phyloP scores from a whole-genome alignment of 1,284 basidiomycete species.

The Cutaneotrichosporon cutaneum region DNA sequence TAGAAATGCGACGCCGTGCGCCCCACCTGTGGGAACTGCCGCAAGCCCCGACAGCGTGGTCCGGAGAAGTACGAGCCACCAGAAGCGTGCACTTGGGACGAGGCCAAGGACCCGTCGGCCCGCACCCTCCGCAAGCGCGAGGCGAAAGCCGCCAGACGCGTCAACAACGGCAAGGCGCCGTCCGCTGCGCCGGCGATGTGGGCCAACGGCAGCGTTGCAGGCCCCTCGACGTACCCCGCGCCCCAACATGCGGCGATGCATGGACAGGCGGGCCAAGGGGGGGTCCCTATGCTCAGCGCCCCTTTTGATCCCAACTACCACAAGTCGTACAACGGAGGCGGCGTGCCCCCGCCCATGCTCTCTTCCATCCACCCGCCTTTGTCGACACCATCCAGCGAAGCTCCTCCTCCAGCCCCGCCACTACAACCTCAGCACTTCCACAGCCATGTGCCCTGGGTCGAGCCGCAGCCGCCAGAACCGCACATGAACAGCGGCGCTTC shows the following conservation, averaged over 20 bases:
- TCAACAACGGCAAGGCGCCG: background rate
- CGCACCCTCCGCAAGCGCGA: slow-evolving; percentile 36
- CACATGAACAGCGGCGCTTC: background rate
- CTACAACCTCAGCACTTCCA: background rate
- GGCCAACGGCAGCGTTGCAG: background rate
- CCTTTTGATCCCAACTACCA: background rate
- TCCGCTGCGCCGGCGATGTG: slow-evolving; percentile 3
- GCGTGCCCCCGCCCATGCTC: background rate
- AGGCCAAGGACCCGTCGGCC: slow-evolving; percentile 34
- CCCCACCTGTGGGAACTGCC: slow-evolving; percentile 45
- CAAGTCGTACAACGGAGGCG: background rate
- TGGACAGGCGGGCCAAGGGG: background rate
- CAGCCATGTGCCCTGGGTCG: background rate
- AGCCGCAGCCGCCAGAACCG: background rate
- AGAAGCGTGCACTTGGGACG: slow-evolving; percentile 46
- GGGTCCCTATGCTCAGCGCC: background rate
- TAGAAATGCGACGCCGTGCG: slow-evolving; percentile 49
- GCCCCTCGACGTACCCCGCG: background rate
- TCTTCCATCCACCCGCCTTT: background rate
- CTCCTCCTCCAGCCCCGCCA: background rate
- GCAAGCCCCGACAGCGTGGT: slow-evolving; percentile 37
- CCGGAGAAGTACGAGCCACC: slow-evolving; percentile 26
- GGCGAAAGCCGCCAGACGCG: slow-evolving; percentile 16
- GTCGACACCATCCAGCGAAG: background rate
- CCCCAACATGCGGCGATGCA: background rate